A percentile compares a stretch with the other conserved stretches of the same genome.
Evolutionary conservation across 2,329 filamentous ascomycete species (phyloP).

Genomic region (Myriosclerotinia scirpicola): DNA sequence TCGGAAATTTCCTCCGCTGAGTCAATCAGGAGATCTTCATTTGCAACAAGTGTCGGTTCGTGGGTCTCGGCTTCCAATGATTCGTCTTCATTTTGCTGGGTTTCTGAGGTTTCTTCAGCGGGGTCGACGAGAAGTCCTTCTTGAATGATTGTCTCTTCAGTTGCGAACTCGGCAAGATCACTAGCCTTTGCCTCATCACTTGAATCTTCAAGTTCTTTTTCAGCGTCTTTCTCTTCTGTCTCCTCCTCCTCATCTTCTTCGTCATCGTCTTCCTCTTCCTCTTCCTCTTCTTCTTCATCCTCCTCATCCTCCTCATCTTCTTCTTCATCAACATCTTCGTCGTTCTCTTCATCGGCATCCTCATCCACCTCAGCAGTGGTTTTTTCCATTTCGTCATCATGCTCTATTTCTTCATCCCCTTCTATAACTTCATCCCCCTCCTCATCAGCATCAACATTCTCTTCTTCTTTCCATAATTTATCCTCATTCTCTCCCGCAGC

Average conservation of each 20-base stretch:
- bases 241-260: neutral
- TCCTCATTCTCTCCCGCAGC: slow-evolving; percentile 9
- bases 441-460: slow-evolving; percentile 22
- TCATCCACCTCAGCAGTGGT: slow-evolving; percentile 21
- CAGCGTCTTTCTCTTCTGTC: slow-evolving; percentile 3
- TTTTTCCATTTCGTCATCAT: slow-evolving; percentile 24
- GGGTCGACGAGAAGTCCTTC: slow-evolving; percentile 5
- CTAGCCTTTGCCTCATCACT: neutral
- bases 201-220: neutral
- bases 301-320: slow-evolving; percentile 23
- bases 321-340: slow-evolving; percentile 27
- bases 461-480: slow-evolving; percentile 22
- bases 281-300: slow-evolving; percentile 8
- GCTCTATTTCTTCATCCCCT: slow-evolving; percentile 16
- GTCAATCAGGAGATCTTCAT: slow-evolving; percentile 32
- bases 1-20: slow-evolving; percentile 18
- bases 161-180: slow-evolving; percentile 8
- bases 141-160: slow-evolving; percentile 13
- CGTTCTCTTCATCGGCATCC: slow-evolving; percentile 23
- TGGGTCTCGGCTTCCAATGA: slow-evolving; percentile 30
- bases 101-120: neutral
- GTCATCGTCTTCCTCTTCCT: neutral
- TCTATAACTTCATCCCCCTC: slow-evolving; percentile 21
- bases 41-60: slow-evolving; percentile 27
- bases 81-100: slow-evolving; percentile 18